Base-by-base conservation (phyloP, 2,329 filamentous ascomycete genomes). In the Colletotrichum cuscutae region DNA sequence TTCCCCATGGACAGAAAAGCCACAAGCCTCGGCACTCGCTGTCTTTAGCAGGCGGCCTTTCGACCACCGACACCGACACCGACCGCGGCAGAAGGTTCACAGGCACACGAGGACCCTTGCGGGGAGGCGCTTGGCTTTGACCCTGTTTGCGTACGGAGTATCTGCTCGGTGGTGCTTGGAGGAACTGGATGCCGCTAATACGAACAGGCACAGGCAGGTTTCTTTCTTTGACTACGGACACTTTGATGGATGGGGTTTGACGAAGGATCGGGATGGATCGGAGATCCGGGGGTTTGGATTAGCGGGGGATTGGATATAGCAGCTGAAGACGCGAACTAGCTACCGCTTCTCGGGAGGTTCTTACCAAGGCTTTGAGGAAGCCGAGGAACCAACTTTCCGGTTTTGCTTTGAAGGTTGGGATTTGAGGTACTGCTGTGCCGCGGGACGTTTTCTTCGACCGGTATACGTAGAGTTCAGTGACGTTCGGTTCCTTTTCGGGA, bases 241-340 rank as follows among this genome's bases (percentile, higher is more conserved):
- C 30, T 32, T 32, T 32, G 30, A 32, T 4, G 30, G 30, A 32
- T 32, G 30, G 8, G 35, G 56, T 22, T 26, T 13, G 32, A 32
- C 28, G 28, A 58, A 12, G 63, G 67, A 28, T 63, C 68, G 68
- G 64, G 64, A 49, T 53, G 37, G 58, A 68, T 68, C 69, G 69
- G 57, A 49, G 58, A 63, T 68, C 42, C 52, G 59, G 37, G 58
- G 15, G 42, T 13, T 37, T 65, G 67, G 67, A 30, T 58, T 30
- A 35, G 61, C 61, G 35, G 35, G 35, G 35, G 35, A n/a, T n/a
- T n/a, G n/a, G n/a, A n/a, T n/a, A n/a, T n/a, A n/a, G n/a, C n/a
- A n/a, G n/a, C n/a, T n/a, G n/a, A n/a, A n/a, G n/a, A n/a, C n/a
- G n/a, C n/a, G n/a, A 9, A 19, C 15, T 49, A n/a, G 19, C 19